These are phyloP conservation scores for Penicillium psychrofluorescens DNA, from an alignment of 495 filamentous ascomycete genomes.

Conservation along the genomic window DNA sequence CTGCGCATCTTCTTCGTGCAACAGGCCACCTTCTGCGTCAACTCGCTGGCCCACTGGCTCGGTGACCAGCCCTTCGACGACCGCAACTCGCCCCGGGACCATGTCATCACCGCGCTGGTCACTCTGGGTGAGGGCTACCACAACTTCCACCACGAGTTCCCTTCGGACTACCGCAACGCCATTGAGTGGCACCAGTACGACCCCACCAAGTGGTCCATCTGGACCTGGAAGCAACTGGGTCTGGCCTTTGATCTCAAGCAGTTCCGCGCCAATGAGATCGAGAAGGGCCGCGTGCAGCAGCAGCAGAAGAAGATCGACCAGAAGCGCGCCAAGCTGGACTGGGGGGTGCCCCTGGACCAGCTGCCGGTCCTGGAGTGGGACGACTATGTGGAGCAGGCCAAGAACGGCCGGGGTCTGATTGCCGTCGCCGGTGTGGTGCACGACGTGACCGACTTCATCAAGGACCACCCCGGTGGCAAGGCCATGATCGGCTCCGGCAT, in stretches of 20 bases:
- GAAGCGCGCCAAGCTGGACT: slow-evolving; percentile 85
- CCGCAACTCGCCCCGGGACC: slow-evolving; percentile 95
- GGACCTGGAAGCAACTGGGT: slow-evolving; percentile 86
- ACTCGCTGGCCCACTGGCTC: slow-evolving; percentile 97
- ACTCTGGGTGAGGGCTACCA: slow-evolving; percentile 98
- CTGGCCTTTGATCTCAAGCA: slow-evolving; percentile 94
- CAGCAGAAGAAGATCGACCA: slow-evolving; percentile 98
- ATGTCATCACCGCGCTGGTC: slow-evolving; percentile 89
- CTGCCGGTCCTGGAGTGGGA: slow-evolving; percentile 97
- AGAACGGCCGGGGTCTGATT: slow-evolving; percentile 80
- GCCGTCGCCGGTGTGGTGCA: slow-evolving; percentile 93
- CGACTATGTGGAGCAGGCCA: slow-evolving; percentile 81
- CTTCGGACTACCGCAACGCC: slow-evolving; percentile 97
- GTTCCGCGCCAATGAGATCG: slow-evolving; percentile 96
- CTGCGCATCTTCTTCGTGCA: slow-evolving; percentile 97
- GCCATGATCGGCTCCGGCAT: slow-evolving; percentile 87
- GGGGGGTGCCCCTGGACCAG: slow-evolving; percentile 90
- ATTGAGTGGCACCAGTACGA: slow-evolving; percentile 99
- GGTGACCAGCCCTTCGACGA: slow-evolving; percentile 99
- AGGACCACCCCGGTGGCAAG: slow-evolving; percentile 95
- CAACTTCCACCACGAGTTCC: slow-evolving; percentile 99
- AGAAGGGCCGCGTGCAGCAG: slow-evolving; percentile 97
- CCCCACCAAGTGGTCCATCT: slow-evolving; percentile 98
- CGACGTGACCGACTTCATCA: slow-evolving; percentile 91
- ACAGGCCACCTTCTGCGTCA: slow-evolving; percentile 99